phyloP scores from a whole-genome alignment of 192 early-diverging fungal genomes.

The Gigaspora rosea region DNA sequence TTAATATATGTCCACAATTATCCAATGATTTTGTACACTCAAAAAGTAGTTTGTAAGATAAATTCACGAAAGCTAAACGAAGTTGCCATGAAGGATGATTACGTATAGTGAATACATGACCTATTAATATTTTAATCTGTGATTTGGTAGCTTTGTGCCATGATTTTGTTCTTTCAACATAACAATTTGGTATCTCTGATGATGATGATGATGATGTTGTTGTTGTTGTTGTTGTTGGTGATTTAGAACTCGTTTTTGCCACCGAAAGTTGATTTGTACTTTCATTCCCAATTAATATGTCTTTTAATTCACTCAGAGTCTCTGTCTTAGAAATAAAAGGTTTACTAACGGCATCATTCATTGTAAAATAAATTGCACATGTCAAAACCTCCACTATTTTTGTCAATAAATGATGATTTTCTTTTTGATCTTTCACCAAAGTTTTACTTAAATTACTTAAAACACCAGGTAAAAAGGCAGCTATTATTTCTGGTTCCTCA shows the following conservation, averaged over 20 bases:
- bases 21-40: slow-evolving; percentile 39
- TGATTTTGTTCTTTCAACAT: slow-evolving; percentile 25
- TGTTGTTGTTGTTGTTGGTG: neutral
- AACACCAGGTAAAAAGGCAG: slow-evolving; percentile 41
- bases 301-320: slow-evolving; percentile 25
- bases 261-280: neutral
- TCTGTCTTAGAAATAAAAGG: neutral
- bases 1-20: slow-evolving; percentile 32
- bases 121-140: slow-evolving; percentile 33
- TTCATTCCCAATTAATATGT: slow-evolving; percentile 1
- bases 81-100: slow-evolving; percentile 40
- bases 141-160: slow-evolving; percentile 38
- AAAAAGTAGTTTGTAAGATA: slow-evolving; percentile 37
- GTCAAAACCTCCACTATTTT: slow-evolving; percentile 34
- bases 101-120: slow-evolving; percentile 36
- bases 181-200: neutral
- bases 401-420: slow-evolving; percentile 42
- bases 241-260: neutral
- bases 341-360: slow-evolving; percentile 36
- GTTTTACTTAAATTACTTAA: slow-evolving; percentile 36
- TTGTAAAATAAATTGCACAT: slow-evolving; percentile 34
- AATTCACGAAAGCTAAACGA: slow-evolving; percentile 41
- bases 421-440: slow-evolving; percentile 39
- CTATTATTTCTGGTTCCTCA: slow-evolving; percentile 26
- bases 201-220: neutral